These are phyloP conservation scores for Suhomyces prunicola DNA, from an alignment of 805 yeast genomes.

Conservation along the genomic window DNA sequence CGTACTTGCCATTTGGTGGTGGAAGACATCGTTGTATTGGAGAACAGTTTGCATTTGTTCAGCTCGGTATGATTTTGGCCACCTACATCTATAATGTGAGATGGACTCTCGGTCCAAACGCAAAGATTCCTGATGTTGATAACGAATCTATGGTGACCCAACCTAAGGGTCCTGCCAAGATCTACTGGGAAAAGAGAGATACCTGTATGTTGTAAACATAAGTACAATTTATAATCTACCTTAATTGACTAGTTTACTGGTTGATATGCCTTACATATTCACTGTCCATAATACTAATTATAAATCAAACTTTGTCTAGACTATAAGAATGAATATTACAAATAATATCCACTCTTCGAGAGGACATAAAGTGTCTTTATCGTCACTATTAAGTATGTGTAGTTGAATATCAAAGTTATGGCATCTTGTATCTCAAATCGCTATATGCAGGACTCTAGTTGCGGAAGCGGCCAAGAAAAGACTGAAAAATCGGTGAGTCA, in stretches of 20 bases:
- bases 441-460: not conserved
- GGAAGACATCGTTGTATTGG: constrained; percentile 99
- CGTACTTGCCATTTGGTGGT: constrained; percentile 97
- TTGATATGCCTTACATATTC: too few relatives aligned
- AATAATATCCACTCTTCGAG: too few relatives aligned
- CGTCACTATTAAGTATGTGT: too few relatives aligned
- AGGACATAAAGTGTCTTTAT: too few relatives aligned
- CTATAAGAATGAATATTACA: too few relatives aligned
- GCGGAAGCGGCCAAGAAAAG: not conserved
- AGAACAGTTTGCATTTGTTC: constrained; percentile 95
- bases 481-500: not conserved
- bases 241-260: not conserved
- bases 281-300: not conserved
- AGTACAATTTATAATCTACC: not conserved
- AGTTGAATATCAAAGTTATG: not conserved
- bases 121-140: constrained; percentile 62
- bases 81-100: constrained; percentile 71
- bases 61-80: constrained; percentile 80
- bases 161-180: constrained; percentile 74
- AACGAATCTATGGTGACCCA: constrained; percentile 90
- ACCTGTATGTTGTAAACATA: constrained; percentile 10
- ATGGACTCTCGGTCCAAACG: constrained; percentile 56
- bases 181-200: constrained; percentile 68
- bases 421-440: not conserved
- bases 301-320: too few relatives aligned